Percentiles rank a stretch among this genome's conserved stretches.
Evolutionary conservation across 2,329 filamentous ascomycete genomes (phyloP).

Genomic region (Erysiphe pulchra): DNA sequence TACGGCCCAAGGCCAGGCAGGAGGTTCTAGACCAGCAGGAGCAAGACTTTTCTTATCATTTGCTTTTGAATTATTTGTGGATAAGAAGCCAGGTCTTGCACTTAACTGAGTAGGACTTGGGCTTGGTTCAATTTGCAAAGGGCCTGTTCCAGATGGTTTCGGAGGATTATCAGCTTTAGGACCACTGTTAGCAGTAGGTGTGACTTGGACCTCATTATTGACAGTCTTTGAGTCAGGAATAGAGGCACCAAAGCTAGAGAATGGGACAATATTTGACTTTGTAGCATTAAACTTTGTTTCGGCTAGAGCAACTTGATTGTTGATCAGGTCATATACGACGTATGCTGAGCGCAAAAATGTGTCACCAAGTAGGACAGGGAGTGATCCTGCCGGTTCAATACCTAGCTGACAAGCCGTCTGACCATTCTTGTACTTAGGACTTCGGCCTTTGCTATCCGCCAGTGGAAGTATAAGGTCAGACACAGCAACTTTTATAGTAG

Average conservation of each 20-base stretch:
- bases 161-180: constrained; percentile 5
- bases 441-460: constrained; percentile 12
- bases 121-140: constrained; percentile 6
- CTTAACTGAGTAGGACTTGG: constrained; percentile 9
- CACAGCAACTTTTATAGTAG: constrained; percentile 20
- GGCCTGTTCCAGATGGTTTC: constrained; percentile 2
- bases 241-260: constrained; percentile 7
- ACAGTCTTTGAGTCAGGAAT: constrained; percentile 9
- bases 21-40: constrained; percentile 6
- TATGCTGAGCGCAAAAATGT: constrained; percentile 28
- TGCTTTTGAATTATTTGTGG: constrained; percentile 1
- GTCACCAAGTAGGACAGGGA: constrained; percentile 20
- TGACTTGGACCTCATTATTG: constrained; percentile 6
- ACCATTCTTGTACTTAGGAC: constrained; percentile 10
- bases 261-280: constrained; percentile 11
- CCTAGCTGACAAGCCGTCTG: constrained; percentile 26
- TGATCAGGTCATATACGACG: constrained; percentile 26
- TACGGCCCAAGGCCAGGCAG: constrained; percentile 8
- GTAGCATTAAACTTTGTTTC: constrained; percentile 14
- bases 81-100: constrained; percentile 10
- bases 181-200: constrained; percentile 10
- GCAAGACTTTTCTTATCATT: constrained; percentile 8
- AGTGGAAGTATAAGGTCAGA: constrained; percentile 20
- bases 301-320: constrained; percentile 19
- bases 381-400: constrained; percentile 16